Percentiles rank a stretch among this genome's conserved stretches.
These are phyloP conservation scores for Colletotrichum echinochloae DNA, from an alignment of 2,329 filamentous ascomycete genomes.

Conservation along the genomic window DNA sequence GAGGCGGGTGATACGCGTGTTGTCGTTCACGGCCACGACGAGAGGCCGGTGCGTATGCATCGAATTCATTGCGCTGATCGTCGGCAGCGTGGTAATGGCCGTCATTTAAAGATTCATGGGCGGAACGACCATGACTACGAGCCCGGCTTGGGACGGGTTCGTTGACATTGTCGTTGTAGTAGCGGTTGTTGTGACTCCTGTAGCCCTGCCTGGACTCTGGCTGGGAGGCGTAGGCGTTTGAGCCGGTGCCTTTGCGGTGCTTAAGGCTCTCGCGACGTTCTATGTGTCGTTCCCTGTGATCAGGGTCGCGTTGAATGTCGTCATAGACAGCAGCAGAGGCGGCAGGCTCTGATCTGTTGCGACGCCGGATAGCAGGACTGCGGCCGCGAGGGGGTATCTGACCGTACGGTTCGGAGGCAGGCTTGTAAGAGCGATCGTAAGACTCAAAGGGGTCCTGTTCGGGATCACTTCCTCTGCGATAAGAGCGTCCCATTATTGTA, in stretches of 20 bases:
- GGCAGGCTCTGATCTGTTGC: constrained; percentile 29
- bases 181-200: constrained; percentile 1
- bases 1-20: constrained; percentile 36
- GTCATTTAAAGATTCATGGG: not conserved
- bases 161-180: constrained; percentile 20
- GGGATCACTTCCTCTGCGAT: constrained; percentile 18
- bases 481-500: constrained; percentile 29
- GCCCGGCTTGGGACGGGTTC: constrained; percentile 1
- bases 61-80: constrained; percentile 19
- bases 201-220: constrained; percentile 9
- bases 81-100: constrained; percentile 2
- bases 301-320: constrained; percentile 4
- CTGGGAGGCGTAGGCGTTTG: not conserved
- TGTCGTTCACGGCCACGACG: constrained; percentile 30
- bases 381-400: constrained; percentile 24
- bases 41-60: constrained; percentile 17
- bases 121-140: constrained; percentile 25
- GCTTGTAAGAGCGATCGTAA: constrained; percentile 9
- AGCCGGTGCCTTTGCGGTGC: constrained; percentile 5
- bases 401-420: constrained; percentile 10
- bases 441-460: constrained; percentile 19
- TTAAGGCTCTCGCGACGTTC: constrained; percentile 7
- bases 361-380: constrained; percentile 30
- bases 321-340: constrained; percentile 10
- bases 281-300: not conserved